These are phyloP conservation scores for Boletus tylopilopsis DNA, from an alignment of 768 basidiomycete genomes.

Conservation along the genomic window DNA sequence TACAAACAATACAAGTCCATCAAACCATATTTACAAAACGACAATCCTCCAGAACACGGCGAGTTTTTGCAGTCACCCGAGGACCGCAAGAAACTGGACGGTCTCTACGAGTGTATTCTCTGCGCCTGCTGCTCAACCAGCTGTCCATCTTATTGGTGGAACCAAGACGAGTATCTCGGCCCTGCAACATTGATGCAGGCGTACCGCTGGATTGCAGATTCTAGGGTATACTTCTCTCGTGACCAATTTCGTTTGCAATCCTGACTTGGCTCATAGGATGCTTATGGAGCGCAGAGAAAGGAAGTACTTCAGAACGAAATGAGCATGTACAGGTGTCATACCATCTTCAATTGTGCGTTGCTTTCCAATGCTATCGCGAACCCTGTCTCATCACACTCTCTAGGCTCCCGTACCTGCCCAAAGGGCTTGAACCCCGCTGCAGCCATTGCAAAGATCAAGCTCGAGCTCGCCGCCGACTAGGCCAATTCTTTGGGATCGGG, in stretches of 20 bases:
- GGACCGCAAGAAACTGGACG: conserved; percentile 93
- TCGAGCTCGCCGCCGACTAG: conserved; percentile 78
- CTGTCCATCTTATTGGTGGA: conserved; percentile 99
- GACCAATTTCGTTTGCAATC: not conserved
- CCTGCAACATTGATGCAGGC: conserved; percentile 97
- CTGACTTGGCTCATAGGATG: conserved; percentile 50
- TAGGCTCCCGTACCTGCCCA: conserved; percentile 91
- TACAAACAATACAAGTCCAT: conserved; percentile 99
- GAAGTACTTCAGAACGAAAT: conserved; percentile 93
- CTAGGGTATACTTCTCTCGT: conserved; percentile 62
- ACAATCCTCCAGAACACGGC: conserved; percentile 78
- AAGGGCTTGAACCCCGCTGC: conserved; percentile 93
- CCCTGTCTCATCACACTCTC: not conserved
- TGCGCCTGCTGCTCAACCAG: conserved; percentile 98
- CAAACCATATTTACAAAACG: conserved; percentile 93
- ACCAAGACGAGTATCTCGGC: conserved; percentile 97
- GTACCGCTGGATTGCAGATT: conserved; percentile 98
- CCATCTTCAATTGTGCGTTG: conserved; percentile 89
- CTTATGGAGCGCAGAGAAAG: conserved; percentile 74
- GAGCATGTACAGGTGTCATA: conserved; percentile 97
- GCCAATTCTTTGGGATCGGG: not conserved
- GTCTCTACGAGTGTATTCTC: conserved; percentile 96
- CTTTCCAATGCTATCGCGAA: not conserved
- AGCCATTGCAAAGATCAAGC: conserved; percentile 92
- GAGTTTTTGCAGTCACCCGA: conserved; percentile 90